phyloP scores from a whole-genome alignment of 179 eudicot genomes.

The Silene vulgaris region DNA sequence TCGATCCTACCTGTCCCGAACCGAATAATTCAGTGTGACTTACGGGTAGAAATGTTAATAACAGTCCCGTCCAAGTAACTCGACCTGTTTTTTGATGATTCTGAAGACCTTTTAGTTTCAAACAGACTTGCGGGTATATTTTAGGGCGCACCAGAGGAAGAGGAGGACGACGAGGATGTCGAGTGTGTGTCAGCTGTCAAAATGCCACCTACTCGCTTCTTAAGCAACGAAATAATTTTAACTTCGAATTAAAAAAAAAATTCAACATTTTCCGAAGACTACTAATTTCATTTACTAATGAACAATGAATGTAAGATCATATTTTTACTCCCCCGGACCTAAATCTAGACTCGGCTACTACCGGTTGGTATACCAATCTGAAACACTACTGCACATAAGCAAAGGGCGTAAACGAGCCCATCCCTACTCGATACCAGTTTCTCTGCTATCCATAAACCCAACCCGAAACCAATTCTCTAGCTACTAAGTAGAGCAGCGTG shows the following conservation, averaged over 20 bases:
- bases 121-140: too few relatives aligned
- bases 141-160: too few relatives aligned
- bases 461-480: constrained; percentile 3
- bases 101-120: not conserved
- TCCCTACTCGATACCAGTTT: not conserved
- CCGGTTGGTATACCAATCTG: not conserved
- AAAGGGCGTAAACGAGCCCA: not conserved
- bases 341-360: not conserved
- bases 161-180: not conserved
- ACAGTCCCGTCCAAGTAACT: not conserved
- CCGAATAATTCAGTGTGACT: not conserved
- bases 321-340: not conserved
- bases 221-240: too few relatives aligned
- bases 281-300: too few relatives aligned
- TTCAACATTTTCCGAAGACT: too few relatives aligned
- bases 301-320: not conserved
- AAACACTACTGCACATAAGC: not conserved
- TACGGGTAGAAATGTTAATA: not conserved
- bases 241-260: too few relatives aligned
- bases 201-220: too few relatives aligned
- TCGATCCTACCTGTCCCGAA: too few relatives aligned
- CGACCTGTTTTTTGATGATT: not conserved
- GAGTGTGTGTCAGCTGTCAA: not conserved
- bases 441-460: not conserved
- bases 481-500: not conserved